A percentile compares a stretch with the other conserved stretches of the same genome.
Evolutionary conservation across 805 yeast genomes (phyloP).

Genomic region (Candida golubevii): DNA sequence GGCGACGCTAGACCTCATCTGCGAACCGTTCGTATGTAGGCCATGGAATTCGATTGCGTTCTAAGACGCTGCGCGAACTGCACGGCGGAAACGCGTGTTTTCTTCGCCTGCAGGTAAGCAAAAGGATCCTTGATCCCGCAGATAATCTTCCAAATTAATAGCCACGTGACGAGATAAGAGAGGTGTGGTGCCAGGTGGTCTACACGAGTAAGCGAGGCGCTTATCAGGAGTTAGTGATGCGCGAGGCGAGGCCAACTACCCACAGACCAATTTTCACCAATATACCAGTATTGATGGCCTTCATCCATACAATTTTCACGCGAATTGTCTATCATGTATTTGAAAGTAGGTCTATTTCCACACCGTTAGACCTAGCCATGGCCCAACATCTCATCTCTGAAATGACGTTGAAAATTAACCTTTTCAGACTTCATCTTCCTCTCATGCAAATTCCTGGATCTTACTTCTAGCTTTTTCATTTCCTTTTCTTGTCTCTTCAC

Average conservation of each 20-base stretch:
- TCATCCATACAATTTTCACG: no score
- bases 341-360: no score
- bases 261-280: no score
- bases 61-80: constrained; percentile 8
- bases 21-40: constrained; percentile 4
- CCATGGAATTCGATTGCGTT: constrained; percentile 15
- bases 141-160: background rate
- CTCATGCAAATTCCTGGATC: constrained; percentile 21
- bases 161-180: constrained; percentile 6
- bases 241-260: no score
- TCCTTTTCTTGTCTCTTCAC: constrained; percentile 33
- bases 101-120: no score
- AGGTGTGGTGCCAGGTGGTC: no score
- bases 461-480: constrained; percentile 21
- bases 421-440: constrained; percentile 24
- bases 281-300: no score
- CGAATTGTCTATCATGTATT: no score
- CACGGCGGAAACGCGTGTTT: constrained; percentile 1
- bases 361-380: background rate
- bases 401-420: constrained; percentile 40
- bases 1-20: constrained; percentile 2
- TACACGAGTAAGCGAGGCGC: no score
- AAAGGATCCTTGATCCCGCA: constrained; percentile 2
- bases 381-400: constrained; percentile 65
- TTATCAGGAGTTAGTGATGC: no score